These are phyloP conservation scores for Cercospora sp. DNA, from an alignment of 2,329 filamentous ascomycete genomes.

Conservation along the genomic window DNA sequence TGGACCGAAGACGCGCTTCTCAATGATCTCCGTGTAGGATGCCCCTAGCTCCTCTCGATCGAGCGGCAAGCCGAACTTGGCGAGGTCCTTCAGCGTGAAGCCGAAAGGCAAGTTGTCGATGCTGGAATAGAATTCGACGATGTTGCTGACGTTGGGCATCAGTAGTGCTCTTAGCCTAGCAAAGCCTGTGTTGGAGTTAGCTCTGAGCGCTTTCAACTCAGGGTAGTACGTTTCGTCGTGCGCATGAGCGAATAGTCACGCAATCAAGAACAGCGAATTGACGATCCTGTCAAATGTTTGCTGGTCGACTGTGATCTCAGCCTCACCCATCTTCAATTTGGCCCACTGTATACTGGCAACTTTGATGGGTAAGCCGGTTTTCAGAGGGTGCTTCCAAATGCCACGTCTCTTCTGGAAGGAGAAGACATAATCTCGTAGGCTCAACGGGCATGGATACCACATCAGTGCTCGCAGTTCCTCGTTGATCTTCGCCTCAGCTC, in stretches of 20 bases:
- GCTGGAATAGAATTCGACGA: background rate
- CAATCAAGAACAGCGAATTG: background rate
- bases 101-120: background rate
- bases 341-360: background rate
- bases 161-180: too few relatives aligned
- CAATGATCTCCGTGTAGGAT: background rate
- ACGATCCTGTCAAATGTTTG: background rate
- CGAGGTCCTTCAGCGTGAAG: background rate
- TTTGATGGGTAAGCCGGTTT: background rate
- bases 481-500: background rate
- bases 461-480: background rate
- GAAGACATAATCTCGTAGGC: background rate
- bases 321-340: background rate
- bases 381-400: background rate
- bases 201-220: background rate
- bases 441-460: background rate
- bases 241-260: background rate
- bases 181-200: background rate
- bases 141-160: background rate
- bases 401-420: background rate
- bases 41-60: background rate
- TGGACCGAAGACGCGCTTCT: background rate
- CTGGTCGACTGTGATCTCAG: background rate
- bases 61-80: background rate
- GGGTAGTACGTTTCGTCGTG: background rate